Conservation (phyloP, 2,329 filamentous ascomycete genomes). For the Colletotrichum godetiae region DNA sequence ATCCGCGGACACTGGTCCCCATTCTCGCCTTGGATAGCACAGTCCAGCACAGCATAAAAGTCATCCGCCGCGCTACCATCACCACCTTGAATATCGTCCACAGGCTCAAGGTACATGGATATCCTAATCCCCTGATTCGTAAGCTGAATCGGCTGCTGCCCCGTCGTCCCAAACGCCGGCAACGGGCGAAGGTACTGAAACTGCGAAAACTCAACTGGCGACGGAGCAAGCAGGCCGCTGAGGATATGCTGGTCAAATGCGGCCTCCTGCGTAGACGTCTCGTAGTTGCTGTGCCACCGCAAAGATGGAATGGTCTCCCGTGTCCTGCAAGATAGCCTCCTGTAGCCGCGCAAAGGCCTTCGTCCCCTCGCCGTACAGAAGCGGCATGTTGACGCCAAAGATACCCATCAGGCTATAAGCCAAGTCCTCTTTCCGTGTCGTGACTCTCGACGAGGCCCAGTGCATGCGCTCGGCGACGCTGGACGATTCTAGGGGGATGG, state of each 20-base stretch:
- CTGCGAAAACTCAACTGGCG: background rate
- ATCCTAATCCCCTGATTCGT: background rate
- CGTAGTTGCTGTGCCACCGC: constrained; percentile 8
- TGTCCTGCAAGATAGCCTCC: constrained; percentile 40
- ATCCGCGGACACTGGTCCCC: background rate
- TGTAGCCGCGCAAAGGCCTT: constrained; percentile 39
- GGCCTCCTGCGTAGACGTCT: background rate
- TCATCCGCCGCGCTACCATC: background rate
- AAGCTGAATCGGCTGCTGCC: constrained; percentile 4
- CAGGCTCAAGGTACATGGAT: background rate
- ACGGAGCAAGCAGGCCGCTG: background rate
- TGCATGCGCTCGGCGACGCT: constrained; percentile 42
- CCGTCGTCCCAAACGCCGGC: constrained; percentile 1
- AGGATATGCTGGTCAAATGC: background rate
- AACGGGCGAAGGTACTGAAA: background rate
- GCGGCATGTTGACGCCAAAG: constrained; percentile 42
- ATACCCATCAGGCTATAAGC: constrained; percentile 43
- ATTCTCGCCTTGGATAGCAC: background rate
- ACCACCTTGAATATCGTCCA: background rate
- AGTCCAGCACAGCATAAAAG: background rate
- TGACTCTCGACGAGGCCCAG: constrained; percentile 41
- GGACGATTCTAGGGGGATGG: constrained; percentile 32
- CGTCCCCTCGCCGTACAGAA: constrained; percentile 42
- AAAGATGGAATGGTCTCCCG: constrained; percentile 8
- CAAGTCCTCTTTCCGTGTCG: constrained; percentile 39